These are phyloP conservation scores for Termitomyces sp. DNA, from an alignment of 768 basidiomycete genomes.

Conservation along the genomic window DNA sequence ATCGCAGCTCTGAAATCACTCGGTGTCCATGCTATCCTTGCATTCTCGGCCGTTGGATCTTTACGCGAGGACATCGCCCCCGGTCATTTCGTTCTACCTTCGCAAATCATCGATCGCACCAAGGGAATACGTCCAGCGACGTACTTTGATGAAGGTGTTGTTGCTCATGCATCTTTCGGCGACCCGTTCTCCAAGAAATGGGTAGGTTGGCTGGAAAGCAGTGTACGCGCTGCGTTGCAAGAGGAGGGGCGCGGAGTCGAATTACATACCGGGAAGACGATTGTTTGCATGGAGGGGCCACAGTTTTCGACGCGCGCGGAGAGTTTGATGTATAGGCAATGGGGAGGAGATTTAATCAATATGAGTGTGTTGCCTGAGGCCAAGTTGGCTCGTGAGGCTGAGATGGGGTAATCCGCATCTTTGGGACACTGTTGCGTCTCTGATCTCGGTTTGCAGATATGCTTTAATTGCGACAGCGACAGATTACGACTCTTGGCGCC, in stretches of 20 bases:
- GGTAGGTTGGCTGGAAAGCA: constrained; percentile 59
- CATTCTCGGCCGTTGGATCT: constrained; percentile 95
- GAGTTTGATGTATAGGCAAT: constrained; percentile 87
- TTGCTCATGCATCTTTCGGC: constrained; percentile 92
- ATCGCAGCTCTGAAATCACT: constrained; percentile 93
- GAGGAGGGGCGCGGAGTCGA: constrained; percentile 56
- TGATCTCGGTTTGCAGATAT: constrained; percentile 52
- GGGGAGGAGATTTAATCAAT: constrained; percentile 94
- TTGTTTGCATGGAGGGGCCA: constrained; percentile 97
- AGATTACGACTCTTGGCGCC: constrained; percentile 96
- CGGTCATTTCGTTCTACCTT: constrained; percentile 84
- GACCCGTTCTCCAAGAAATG: constrained; percentile 80
- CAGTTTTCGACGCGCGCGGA: constrained; percentile 99
- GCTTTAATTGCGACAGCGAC: constrained; percentile 88
- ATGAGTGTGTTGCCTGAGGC: constrained; percentile 97
- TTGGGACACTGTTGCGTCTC: not conserved
- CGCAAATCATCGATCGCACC: constrained; percentile 94
- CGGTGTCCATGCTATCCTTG: constrained; percentile 85
- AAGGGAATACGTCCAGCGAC: constrained; percentile 88
- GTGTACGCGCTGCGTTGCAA: constrained; percentile 62
- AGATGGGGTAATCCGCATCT: constrained; percentile 64
- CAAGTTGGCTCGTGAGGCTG: constrained; percentile 95
- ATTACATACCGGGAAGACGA: constrained; percentile 78
- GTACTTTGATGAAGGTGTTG: constrained; percentile 80
- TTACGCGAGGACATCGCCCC: constrained; percentile 91